These are phyloP conservation scores for Solanum raphanifolium DNA, from an alignment of 257 asterid genomes.

Conservation along the genomic window DNA sequence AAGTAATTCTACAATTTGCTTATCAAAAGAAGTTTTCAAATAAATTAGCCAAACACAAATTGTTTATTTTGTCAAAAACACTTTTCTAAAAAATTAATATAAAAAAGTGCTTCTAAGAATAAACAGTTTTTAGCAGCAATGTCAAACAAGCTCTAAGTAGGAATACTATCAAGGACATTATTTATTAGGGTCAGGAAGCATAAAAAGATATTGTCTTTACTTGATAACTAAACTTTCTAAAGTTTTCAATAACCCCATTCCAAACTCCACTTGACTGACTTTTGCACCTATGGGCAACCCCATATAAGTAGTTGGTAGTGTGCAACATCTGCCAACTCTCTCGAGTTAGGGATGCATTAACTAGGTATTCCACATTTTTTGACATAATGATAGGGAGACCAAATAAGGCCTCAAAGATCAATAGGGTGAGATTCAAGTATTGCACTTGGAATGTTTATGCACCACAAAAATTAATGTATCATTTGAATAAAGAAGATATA, in stretches of 20 bases:
- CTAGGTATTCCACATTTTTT: neutral
- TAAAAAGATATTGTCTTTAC: neutral
- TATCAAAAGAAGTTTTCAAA: too few relatives aligned
- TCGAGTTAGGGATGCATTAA: neutral
- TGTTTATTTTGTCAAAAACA: too few relatives aligned
- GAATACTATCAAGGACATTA: too few relatives aligned
- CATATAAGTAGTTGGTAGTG: neutral
- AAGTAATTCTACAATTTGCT: too few relatives aligned
- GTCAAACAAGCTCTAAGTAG: too few relatives aligned
- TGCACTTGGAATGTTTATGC: neutral
- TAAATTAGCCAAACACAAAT: too few relatives aligned
- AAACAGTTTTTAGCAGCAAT: too few relatives aligned
- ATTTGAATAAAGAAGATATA: too few relatives aligned
- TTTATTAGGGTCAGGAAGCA: too few relatives aligned
- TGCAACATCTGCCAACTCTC: neutral
- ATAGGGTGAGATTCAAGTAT: neutral
- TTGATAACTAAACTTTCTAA: neutral
- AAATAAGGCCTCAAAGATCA: neutral
- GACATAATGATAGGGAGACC: neutral
- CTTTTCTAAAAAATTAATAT: too few relatives aligned
- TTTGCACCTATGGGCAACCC: neutral
- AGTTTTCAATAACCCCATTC: neutral
- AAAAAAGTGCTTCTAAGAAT: too few relatives aligned
- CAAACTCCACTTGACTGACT: neutral
- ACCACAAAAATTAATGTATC: neutral